Evolutionary conservation across 805 yeast species (phyloP), one percentile per base, ranked within the genome.

Genomic region (Hanseniaspora occidentalis): DNA sequence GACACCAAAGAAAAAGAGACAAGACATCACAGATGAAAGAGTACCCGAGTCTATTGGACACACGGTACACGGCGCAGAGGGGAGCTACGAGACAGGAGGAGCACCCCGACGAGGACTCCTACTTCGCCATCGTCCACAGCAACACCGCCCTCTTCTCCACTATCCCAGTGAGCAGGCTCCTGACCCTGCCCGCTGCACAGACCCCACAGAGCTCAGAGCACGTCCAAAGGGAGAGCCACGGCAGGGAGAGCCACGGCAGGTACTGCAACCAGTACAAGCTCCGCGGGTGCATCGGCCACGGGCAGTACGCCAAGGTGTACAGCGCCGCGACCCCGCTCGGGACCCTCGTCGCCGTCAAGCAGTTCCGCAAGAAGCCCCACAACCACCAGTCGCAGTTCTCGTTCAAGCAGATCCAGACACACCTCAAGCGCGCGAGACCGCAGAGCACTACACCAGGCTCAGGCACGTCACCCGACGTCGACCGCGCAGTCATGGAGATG

Each of bases 291-390:
- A 38, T 57, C 9, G 62, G 62, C 1, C 43, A 41, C 18, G 62
- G 62, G 3, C 61, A 58, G 41, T 58, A 48, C 45, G 60, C 61
- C 4, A 53, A 55, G 38, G 61, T 58, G 2, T 55, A 51, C 35
- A 50, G 51, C 39, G 57, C 57, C 4, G 26, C 40, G 1, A 22
- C 42, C 14, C 40, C 43, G 3, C 27, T 25, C 11, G 40, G 38
- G 3, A 38, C 38, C 6, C 17, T 47, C 1, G 53, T 54, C 2
- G 64, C 64, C 1, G 38, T 60, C 5, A 60, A 60, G 34, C 47
- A 49, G 21, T 53, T 54, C 11, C 43, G 51, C 11, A 60, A 60
- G 40, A 48, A 46, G 27, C 60, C 59, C 2, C 39, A 45, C 37
- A 53, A 46, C 37, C n/a, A 13, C 13, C 40, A 38, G 24, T 44